Conservation (phyloP, 306 rosid species). For the Rosa persica region DNA sequence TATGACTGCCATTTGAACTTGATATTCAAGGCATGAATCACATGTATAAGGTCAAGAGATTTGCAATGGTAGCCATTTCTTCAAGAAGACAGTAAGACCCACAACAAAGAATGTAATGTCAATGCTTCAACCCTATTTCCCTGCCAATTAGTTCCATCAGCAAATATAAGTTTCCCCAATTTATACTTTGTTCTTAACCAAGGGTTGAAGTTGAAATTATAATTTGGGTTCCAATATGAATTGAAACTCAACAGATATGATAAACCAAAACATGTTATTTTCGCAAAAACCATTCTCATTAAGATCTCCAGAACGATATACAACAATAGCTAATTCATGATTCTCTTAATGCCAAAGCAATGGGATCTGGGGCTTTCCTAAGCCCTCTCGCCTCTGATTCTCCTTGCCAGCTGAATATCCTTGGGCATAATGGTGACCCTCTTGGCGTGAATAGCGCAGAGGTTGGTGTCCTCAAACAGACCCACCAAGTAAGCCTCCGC, state of each 20-base stretch:
- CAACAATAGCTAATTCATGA: not conserved
- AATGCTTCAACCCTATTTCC: too few relatives aligned
- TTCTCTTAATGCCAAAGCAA: not conserved
- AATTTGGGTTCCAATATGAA: not conserved
- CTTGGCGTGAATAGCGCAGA: not conserved
- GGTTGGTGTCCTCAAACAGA: not conserved
- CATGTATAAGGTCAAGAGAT: not conserved
- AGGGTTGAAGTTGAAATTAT: too few relatives aligned
- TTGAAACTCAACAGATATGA: not conserved
- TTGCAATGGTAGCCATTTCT: not conserved
- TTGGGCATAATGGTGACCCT: not conserved
- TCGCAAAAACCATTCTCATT: not conserved
- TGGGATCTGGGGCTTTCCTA: not conserved
- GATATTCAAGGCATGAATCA: too few relatives aligned
- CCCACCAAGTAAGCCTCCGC: not conserved
- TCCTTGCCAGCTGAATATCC: not conserved
- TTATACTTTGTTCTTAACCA: too few relatives aligned
- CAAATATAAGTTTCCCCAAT: not conserved
- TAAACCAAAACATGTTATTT: not conserved
- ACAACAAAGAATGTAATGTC: too few relatives aligned
- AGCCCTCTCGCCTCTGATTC: constrained; percentile 1
- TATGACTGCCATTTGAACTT: too few relatives aligned
- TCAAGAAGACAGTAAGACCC: too few relatives aligned
- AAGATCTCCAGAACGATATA: not conserved
- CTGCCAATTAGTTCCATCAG: not conserved